Conservation (phyloP, 139 green algal species). For the Chlamydomonas sp. region DNA sequence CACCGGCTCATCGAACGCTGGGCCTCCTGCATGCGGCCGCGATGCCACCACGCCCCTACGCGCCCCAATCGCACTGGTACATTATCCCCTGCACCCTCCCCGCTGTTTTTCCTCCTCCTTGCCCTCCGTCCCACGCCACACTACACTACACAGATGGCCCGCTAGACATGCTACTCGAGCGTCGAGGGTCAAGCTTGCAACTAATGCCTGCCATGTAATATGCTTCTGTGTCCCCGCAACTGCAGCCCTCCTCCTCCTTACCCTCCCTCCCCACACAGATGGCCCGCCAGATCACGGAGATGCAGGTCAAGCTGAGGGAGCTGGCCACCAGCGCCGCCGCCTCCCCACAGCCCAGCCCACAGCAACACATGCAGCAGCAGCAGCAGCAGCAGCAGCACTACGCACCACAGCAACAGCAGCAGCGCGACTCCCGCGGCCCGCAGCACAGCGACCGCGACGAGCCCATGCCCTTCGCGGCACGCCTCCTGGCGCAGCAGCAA, state of each 20-base stretch:
- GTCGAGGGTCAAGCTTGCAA: too few relatives aligned
- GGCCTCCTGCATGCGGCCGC: too few relatives aligned
- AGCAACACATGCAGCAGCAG: neutral
- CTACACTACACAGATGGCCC: too few relatives aligned
- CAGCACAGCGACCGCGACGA: slow-evolving; percentile 3
- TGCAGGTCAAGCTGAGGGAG: slow-evolving; percentile 23
- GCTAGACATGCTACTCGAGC: too few relatives aligned
- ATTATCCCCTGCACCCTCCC: too few relatives aligned
- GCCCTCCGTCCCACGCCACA: too few relatives aligned
- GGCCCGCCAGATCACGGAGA: slow-evolving; percentile 42
- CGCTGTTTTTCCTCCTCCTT: too few relatives aligned
- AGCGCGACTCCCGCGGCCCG: neutral
- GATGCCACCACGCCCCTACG: too few relatives aligned
- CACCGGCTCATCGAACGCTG: too few relatives aligned
- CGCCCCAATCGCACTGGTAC: too few relatives aligned
- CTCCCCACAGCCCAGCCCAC: neutral
- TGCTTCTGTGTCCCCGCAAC: neutral
- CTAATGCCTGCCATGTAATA: too few relatives aligned
- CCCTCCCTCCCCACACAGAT: neutral
- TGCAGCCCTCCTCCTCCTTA: neutral
- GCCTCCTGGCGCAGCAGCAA: slow-evolving; percentile 16
- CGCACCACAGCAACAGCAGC: neutral
- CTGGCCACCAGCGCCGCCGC: neutral
- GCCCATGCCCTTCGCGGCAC: slow-evolving; percentile 22
- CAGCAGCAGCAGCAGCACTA: neutral